Percentiles rank a stretch among this genome's conserved stretches.
phyloP scores from a whole-genome alignment of 2,329 filamentous ascomycete species.

The Chlorencoelia australis region DNA sequence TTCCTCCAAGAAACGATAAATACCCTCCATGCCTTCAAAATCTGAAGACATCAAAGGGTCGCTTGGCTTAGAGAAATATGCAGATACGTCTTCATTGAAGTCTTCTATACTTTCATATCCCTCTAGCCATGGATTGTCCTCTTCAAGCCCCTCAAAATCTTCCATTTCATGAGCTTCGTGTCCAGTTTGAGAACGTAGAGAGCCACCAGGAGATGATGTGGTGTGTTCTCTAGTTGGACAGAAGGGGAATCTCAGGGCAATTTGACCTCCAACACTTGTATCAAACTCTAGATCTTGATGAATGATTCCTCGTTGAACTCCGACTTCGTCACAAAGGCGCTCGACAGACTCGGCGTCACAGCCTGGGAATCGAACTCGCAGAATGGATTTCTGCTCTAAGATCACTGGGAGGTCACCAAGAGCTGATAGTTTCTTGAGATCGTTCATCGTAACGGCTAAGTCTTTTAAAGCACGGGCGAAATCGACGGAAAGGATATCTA shows the following conservation, averaged over 20 bases:
- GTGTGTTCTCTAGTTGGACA: slow-evolving; percentile 50
- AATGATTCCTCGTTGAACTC: slow-evolving; percentile 70
- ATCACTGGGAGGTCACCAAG: slow-evolving; percentile 78
- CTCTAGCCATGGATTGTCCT: slow-evolving; percentile 25
- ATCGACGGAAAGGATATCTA: slow-evolving; percentile 77
- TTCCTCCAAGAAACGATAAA: slow-evolving; percentile 55
- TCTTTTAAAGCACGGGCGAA: slow-evolving; percentile 83
- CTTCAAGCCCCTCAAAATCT: slow-evolving; percentile 12
- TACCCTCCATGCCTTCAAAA: slow-evolving; percentile 53
- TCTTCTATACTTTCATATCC: slow-evolving; percentile 25
- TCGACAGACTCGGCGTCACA: slow-evolving; percentile 79
- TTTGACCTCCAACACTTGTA: slow-evolving; percentile 51
- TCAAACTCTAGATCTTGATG: slow-evolving; percentile 70
- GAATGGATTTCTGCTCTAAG: slow-evolving; percentile 51
- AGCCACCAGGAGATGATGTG: slow-evolving; percentile 24
- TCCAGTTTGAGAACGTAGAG: slow-evolving; percentile 33
- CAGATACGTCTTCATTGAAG: slow-evolving; percentile 22
- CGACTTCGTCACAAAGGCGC: slow-evolving; percentile 73
- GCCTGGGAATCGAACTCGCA: slow-evolving; percentile 79
- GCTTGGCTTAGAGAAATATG: slow-evolving; percentile 21
- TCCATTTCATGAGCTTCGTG: slow-evolving; percentile 27
- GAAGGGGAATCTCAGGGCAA: slow-evolving; percentile 79
- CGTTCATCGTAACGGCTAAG: slow-evolving; percentile 66
- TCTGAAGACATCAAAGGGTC: slow-evolving; percentile 35
- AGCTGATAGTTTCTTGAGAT: slow-evolving; percentile 65